Evolutionary conservation across 768 basidiomycete species (phyloP).

Genomic region (Xerocomellus intermedius): DNA sequence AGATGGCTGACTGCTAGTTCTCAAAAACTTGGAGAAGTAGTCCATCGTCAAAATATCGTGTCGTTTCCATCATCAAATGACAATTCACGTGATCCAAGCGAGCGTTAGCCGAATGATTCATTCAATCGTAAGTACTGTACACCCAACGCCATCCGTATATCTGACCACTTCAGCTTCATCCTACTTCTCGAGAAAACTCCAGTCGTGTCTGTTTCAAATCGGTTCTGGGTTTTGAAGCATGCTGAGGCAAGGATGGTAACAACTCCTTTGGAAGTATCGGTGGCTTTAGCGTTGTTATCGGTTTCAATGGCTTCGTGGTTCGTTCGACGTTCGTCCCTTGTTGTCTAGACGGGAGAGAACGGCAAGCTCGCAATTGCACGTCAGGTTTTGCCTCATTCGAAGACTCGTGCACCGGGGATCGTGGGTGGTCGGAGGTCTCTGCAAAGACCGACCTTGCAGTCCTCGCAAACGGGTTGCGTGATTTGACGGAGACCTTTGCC

Average conservation of each 20-base stretch:
- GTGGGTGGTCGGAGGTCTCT: not conserved
- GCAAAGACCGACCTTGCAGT: conserved; percentile 19
- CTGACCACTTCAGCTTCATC: not conserved
- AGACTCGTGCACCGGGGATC: not conserved
- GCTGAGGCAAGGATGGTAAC: conserved; percentile 8
- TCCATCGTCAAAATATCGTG: conserved; percentile 49
- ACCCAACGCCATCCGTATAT: not conserved
- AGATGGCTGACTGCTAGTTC: conserved; percentile 37
- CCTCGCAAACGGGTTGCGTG: conserved; percentile 26
- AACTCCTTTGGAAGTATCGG: conserved; percentile 30
- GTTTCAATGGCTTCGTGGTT: conserved; percentile 22
- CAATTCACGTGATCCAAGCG: conserved; percentile 15
- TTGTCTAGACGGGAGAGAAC: conserved; percentile 8
- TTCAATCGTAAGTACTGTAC: not conserved
- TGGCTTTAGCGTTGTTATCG: conserved; percentile 30
- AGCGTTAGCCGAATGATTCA: not conserved
- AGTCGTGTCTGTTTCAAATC: conserved; percentile 22
- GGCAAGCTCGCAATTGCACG: conserved; percentile 1
- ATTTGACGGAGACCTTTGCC: not conserved
- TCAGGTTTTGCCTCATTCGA: not conserved
- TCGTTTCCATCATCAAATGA: not conserved
- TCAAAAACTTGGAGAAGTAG: conserved; percentile 82
- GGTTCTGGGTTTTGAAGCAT: conserved; percentile 2
- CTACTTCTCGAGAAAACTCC: conserved; percentile 11
- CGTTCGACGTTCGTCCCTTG: not conserved